Conservation (phyloP, 768 basidiomycete genomes). For the Crucibulum laeve region DNA sequence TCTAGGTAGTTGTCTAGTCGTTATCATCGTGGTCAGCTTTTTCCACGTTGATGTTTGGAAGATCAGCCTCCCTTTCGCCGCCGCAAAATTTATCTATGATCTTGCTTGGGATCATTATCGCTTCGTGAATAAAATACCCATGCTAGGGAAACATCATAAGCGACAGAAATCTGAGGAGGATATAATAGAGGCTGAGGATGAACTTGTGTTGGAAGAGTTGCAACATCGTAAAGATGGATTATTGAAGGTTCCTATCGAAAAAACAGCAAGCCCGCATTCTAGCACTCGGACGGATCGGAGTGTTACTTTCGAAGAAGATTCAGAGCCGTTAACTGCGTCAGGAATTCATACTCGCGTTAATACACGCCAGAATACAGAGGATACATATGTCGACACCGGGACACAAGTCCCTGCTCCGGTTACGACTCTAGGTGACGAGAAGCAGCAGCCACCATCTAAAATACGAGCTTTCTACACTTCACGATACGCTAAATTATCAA, state of each 20-base stretch:
- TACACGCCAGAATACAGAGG: conserved; percentile 11
- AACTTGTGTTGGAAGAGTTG: conserved; percentile 10
- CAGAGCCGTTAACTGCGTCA: not conserved
- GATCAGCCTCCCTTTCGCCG: conserved; percentile 72
- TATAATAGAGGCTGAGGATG: conserved; percentile 5
- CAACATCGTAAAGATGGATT: conserved; percentile 6
- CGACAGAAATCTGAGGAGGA: conserved; percentile 12
- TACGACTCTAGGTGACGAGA: conserved; percentile 1
- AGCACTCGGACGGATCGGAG: not conserved
- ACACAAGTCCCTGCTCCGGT: not conserved
- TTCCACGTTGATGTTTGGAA: conserved; percentile 67
- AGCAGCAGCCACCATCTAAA: not conserved
- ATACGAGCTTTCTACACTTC: conserved; percentile 5
- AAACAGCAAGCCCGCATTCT: not conserved
- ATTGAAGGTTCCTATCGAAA: not conserved
- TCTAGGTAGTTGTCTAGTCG: conserved; percentile 52
- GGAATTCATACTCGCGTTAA: conserved; percentile 6
- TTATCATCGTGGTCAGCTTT: conserved; percentile 66
- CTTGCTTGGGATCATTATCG: conserved; percentile 43
- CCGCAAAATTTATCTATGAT: conserved; percentile 61
- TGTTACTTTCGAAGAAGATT: conserved; percentile 5
- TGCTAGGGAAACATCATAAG: conserved; percentile 13
- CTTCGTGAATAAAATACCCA: conserved; percentile 18
- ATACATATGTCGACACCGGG: not conserved
- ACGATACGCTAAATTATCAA: conserved; percentile 11